phyloP scores from a whole-genome alignment of 2,329 filamentous ascomycete species.

The Diplodia intermedia region DNA sequence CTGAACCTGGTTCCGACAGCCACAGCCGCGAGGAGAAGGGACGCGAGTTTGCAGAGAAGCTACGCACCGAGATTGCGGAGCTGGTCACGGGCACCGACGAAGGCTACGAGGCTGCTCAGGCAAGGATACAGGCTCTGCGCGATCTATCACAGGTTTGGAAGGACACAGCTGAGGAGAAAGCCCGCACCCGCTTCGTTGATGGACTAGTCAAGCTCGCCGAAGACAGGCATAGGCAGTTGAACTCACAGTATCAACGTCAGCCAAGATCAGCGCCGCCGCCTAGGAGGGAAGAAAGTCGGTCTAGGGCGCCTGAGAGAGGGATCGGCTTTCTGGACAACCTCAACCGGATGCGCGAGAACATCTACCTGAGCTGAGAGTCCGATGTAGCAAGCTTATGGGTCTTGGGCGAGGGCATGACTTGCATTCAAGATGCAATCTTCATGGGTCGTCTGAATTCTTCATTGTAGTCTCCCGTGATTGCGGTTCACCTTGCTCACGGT shows the following conservation, averaged over 20 bases:
- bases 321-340: slow-evolving; percentile 50
- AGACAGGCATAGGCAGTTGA: slow-evolving; percentile 63
- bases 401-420: neutral
- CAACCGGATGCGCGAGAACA: slow-evolving; percentile 46
- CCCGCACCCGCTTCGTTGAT: slow-evolving; percentile 81
- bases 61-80: slow-evolving; percentile 74
- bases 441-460: too few relatives aligned
- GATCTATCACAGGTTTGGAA: slow-evolving; percentile 84
- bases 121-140: slow-evolving; percentile 77
- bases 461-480: too few relatives aligned
- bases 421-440: too few relatives aligned
- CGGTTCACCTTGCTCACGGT: too few relatives aligned
- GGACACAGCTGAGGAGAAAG: slow-evolving; percentile 94
- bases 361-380: slow-evolving; percentile 41
- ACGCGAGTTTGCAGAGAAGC: slow-evolving; percentile 74
- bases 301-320: slow-evolving; percentile 34
- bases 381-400: neutral
- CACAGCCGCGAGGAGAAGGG: slow-evolving; percentile 85
- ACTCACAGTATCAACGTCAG: slow-evolving; percentile 40
- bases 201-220: slow-evolving; percentile 81
- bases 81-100: slow-evolving; percentile 67
- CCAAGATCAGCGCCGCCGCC: slow-evolving; percentile 33
- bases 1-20: slow-evolving; percentile 70
- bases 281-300: slow-evolving; percentile 35
- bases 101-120: slow-evolving; percentile 68